phyloP scores from a whole-genome alignment of 495 filamentous ascomycete genomes.

The Hypoxylon perforatum region DNA sequence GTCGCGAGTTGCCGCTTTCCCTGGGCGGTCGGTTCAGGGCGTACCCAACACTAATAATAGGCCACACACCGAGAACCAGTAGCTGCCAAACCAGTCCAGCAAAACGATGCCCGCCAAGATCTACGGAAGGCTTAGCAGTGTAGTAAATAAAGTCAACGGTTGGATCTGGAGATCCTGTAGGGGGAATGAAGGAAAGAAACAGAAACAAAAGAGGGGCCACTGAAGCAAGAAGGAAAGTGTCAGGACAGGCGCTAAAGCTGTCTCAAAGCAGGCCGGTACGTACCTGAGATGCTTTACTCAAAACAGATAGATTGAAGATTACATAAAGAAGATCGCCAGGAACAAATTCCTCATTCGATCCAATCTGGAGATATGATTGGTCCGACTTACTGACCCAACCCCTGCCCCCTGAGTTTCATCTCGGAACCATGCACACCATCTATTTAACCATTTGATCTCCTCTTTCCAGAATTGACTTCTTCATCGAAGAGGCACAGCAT shows the following conservation, averaged over 20 bases:
- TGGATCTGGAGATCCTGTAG: conserved; percentile 6
- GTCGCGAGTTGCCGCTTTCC: conserved; percentile 5
- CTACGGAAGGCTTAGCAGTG: conserved; percentile 17
- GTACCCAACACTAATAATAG: conserved; percentile 28
- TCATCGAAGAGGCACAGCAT: background rate
- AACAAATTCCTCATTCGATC: conserved; percentile 28
- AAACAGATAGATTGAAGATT: conserved; percentile 20
- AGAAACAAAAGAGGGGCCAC: conserved; percentile 17
- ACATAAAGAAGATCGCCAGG: conserved; percentile 39
- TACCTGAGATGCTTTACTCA: background rate
- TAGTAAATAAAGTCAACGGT: conserved; percentile 15
- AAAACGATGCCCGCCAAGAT: conserved; percentile 25
- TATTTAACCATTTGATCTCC: conserved; percentile 31
- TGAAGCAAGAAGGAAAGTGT: conserved; percentile 19
- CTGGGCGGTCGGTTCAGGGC: conserved; percentile 7
- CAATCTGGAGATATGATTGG: conserved; percentile 21
- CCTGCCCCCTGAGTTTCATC: conserved; percentile 35
- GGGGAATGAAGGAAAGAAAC: background rate
- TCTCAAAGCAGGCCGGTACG: conserved; percentile 1
- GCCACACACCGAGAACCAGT: conserved; percentile 20
- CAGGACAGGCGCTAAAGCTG: conserved; percentile 32
- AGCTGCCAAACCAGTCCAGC: conserved; percentile 6
- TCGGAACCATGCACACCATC: conserved; percentile 33
- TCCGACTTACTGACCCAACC: background rate
- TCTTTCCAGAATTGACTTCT: background rate